Conservation (phyloP, 495 filamentous ascomycete species). For the Aspergillus hancockii region DNA sequence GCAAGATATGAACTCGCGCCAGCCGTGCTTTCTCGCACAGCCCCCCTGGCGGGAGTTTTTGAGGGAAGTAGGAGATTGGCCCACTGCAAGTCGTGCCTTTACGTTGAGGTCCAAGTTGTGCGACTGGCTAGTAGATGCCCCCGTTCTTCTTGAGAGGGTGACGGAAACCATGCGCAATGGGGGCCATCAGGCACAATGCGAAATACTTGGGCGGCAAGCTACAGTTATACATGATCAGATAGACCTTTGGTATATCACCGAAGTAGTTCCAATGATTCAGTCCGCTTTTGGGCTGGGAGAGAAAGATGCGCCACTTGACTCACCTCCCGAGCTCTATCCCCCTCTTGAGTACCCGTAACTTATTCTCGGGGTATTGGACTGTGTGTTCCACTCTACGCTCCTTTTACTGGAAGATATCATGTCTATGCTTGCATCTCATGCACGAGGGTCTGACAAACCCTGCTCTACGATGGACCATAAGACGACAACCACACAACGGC, state of each 20-base stretch:
- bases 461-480: background rate
- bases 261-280: background rate
- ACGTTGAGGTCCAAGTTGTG: background rate
- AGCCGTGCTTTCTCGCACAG: background rate
- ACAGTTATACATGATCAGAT: background rate
- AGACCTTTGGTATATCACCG: background rate
- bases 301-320: background rate
- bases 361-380: background rate
- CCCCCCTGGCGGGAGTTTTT: background rate
- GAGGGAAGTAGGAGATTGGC: background rate
- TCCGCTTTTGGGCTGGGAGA: background rate
- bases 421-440: background rate
- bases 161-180: background rate
- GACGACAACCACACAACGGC: background rate
- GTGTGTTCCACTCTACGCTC: background rate
- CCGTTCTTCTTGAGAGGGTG: background rate
- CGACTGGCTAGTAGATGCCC: background rate
- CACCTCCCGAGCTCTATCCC: background rate
- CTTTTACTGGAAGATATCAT: background rate
- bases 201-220: background rate
- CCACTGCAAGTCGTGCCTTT: background rate
- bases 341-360: background rate
- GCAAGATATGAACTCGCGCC: background rate
- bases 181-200: background rate
- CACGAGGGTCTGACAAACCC: background rate